Evolutionary conservation across 345 rosid genomes (phyloP), one percentile per base, ranked within the genome.

Genomic region (Moricandia moricandioides): DNA sequence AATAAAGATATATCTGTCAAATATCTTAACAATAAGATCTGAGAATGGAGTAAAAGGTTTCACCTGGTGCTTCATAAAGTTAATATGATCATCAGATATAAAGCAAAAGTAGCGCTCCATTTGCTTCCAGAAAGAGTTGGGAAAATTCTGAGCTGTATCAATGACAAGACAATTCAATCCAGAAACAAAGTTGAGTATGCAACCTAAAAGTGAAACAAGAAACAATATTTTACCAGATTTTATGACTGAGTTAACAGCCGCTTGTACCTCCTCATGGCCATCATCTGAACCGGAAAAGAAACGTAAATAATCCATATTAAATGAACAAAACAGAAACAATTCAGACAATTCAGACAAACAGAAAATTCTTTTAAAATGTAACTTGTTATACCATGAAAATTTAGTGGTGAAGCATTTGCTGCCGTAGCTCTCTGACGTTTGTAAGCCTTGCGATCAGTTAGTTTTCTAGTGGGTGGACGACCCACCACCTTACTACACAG

Each of bases 401-500:
- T 94, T 58, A 88, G 85, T 63, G 88, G 62, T 67, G 86, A 77
- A 72, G 84, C 85, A 74, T 83, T 83, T 56, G 84, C 66, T 10
- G 82, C 80, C 14, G 89, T 66, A 70, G 84, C 90, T 79, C 86
- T 87, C 79, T 88, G 91, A 29, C 92, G 94, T 65, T 79, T 78
- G 83, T 92, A 89, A 71, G 91, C 91, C 83, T 85, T 92, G 58
- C 97, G 93, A 75, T 87, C 98, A 79, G 97, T 85, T 70, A 87
- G 89, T 85, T 95, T 95, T 83, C 98, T 88, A 70, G 91, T 83
- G 61, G 94, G 87, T 60, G 93, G 97, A 77, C 98, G 92, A 63
- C 99, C 96, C n/a, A 85, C 96, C n/a, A 85, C 78, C 80, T 87
- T 92, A 86, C 98, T 92, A 96, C 72, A 69, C 31, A 82, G 67